Evolutionary conservation across 164 flowering plant genomes (phyloP).

Genomic region (Chimonanthus praecox): DNA sequence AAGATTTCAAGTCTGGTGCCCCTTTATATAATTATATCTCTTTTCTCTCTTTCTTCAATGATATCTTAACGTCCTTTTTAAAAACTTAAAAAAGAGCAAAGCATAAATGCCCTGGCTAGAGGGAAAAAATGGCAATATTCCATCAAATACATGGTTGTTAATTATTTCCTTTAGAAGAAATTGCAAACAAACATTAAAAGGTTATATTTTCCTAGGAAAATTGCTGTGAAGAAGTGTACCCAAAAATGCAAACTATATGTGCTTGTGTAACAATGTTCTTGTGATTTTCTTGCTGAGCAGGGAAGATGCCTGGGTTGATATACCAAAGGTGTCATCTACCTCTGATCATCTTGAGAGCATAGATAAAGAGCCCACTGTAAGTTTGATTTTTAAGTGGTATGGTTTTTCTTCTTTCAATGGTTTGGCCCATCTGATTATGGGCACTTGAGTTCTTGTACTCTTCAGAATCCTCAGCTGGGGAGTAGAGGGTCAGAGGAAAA

Average conservation of each 20-base stretch:
- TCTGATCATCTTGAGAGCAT: background rate
- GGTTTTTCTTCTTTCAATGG: background rate
- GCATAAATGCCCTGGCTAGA: no score
- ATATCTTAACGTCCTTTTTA: no score
- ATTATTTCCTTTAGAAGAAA: background rate
- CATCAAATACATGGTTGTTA: background rate
- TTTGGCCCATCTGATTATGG: background rate
- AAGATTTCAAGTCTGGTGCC: no score
- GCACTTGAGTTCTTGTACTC: background rate
- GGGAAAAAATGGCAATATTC: background rate
- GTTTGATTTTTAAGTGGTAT: background rate
- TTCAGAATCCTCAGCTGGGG: background rate
- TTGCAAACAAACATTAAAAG: background rate
- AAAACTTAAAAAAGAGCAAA: no score
- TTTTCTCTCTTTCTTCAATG: no score
- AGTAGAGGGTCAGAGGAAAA: no score
- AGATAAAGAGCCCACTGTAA: constrained; percentile 4
- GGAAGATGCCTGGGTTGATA: constrained; percentile 33
- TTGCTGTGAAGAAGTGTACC: background rate
- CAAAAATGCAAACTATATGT: background rate
- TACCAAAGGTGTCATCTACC: constrained; percentile 3
- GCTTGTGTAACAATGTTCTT: background rate
- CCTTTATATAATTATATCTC: no score
- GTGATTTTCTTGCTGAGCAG: constrained; percentile 21
- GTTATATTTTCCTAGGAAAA: background rate